Base-by-base conservation (phyloP, 192 early-diverging fungal species). In the Jimgerdemannia flammicorona region DNA sequence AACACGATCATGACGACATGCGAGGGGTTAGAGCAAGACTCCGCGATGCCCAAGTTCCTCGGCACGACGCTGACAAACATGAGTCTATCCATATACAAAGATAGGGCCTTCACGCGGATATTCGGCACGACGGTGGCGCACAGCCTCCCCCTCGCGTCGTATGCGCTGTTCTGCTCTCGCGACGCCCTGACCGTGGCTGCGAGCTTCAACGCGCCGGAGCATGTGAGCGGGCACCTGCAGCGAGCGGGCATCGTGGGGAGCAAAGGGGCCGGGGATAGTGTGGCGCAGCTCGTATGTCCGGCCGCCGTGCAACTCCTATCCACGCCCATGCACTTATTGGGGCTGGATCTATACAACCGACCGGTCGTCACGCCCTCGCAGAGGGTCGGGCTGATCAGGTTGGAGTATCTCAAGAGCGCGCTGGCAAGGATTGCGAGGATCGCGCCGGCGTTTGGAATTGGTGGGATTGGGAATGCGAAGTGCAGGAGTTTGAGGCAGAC, bases 341-440 rank as follows among this genome's bases (percentile, higher is more conserved):
- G 78, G n/a, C 72, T 86, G 3, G 84, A 86, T 81, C 20, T 82
- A n/a, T 86, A 86, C 72, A 86, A 86, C 71, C 70, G 81, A 14
- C 73, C 78, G 4, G 18, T 29, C 1, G 68, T 64, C 4, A 66
- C 49, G 18, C 1, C 44, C 2, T 2, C 10, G 10, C 63, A 77
- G n/a, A 29, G 29, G 29, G 29, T 29, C 29, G 29, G 29, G 29
- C 29, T 80, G 17, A 71, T 86, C 43, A 40, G 43, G 42, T 71
- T 40, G 44, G 74, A 76, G 44, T 86, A 86, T 75, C 10, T 80
- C 11, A 84, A 83, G 63, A 82, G 78, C n/a, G 67, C 78, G 3
- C 66, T 86, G 17, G 83, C 83, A n/a, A 74, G 84, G 54, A 80
- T 84, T 8, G 84, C 43, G 40, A 69, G 84, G 54, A 86, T 86